These are phyloP conservation scores for Colletotrichum musae DNA, from an alignment of 2,329 filamentous ascomycete genomes.

Conservation along the genomic window DNA sequence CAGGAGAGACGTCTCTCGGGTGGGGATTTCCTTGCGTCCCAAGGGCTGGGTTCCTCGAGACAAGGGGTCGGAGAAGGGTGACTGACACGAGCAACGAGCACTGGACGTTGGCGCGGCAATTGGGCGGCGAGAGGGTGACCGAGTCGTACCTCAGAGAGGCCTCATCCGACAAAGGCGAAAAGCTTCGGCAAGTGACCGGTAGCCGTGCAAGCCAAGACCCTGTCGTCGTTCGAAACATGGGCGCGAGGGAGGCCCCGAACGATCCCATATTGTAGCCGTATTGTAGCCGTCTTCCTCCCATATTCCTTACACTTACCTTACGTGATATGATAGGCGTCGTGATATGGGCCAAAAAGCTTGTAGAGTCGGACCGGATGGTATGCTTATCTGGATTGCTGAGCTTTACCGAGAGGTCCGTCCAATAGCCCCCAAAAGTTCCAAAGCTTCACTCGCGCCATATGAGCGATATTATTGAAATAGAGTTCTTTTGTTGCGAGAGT, in stretches of 20 bases:
- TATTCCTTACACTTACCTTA: constrained; percentile 12
- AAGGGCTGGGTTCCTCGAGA: neutral
- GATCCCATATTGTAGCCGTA: constrained; percentile 14
- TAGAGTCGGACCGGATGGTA: constrained; percentile 18
- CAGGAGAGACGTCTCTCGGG: neutral
- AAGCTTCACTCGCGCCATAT: constrained; percentile 2
- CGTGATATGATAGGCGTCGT: neutral
- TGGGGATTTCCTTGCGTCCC: constrained; percentile 14
- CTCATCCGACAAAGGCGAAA: neutral
- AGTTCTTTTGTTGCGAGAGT: neutral
- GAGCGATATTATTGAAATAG: neutral
- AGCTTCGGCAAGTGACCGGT: neutral
- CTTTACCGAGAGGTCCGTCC: neutral
- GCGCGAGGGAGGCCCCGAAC: neutral
- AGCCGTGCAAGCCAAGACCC: constrained; percentile 7
- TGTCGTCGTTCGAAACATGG: constrained; percentile 10
- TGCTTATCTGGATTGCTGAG: constrained; percentile 12
- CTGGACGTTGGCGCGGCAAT: constrained; percentile 6
- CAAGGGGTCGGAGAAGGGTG: neutral
- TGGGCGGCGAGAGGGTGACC: constrained; percentile 2
- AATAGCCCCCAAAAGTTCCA: neutral
- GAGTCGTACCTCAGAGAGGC: constrained; percentile 28
- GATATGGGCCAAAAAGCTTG: constrained; percentile 9
- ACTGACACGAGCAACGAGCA: constrained; percentile 17
- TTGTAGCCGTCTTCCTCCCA: constrained; percentile 18